Conservation (phyloP, 2,329 filamentous ascomycete genomes). For the Arthrobotrys iridis region DNA sequence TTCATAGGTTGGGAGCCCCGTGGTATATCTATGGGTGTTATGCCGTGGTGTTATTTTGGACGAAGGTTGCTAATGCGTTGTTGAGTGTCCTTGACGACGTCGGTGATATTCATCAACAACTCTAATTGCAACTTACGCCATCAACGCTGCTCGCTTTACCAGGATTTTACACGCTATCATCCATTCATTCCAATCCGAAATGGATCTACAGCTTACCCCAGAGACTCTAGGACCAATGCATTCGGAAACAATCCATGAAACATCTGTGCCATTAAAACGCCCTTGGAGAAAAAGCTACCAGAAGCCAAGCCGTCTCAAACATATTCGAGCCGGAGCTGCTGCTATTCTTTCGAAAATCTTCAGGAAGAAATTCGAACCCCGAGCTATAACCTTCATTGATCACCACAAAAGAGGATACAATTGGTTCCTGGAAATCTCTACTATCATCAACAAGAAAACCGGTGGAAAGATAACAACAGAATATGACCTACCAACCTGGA, state of each 20-base stretch:
- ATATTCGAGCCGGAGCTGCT: slow-evolving; percentile 11
- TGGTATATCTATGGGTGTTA: too few relatives aligned
- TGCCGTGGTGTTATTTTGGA: not conserved
- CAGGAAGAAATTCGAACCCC: not conserved
- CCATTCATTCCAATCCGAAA: not conserved
- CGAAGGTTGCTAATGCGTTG: not conserved
- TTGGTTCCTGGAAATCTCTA: slow-evolving; percentile 13
- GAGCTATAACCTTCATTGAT: slow-evolving; percentile 7
- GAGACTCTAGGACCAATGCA: too few relatives aligned
- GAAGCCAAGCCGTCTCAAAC: slow-evolving; percentile 16
- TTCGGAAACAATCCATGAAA: too few relatives aligned
- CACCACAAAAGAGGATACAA: slow-evolving; percentile 11
- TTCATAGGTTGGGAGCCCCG: too few relatives aligned
- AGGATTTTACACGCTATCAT: not conserved
- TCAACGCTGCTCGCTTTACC: not conserved
- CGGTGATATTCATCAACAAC: not conserved
- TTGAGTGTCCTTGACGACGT: not conserved
- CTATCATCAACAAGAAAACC: not conserved
- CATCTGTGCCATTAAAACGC: too few relatives aligned
- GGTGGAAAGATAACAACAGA: not conserved
- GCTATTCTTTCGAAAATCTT: not conserved
- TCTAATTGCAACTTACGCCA: not conserved
- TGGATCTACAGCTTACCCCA: not conserved
- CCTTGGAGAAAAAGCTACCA: not conserved
- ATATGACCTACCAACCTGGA: slow-evolving; percentile 26